A percentile compares a stretch with the other conserved stretches of the same genome.
Conservation (phyloP, 768 basidiomycete genomes). For the Hypholoma sublateritium region DNA sequence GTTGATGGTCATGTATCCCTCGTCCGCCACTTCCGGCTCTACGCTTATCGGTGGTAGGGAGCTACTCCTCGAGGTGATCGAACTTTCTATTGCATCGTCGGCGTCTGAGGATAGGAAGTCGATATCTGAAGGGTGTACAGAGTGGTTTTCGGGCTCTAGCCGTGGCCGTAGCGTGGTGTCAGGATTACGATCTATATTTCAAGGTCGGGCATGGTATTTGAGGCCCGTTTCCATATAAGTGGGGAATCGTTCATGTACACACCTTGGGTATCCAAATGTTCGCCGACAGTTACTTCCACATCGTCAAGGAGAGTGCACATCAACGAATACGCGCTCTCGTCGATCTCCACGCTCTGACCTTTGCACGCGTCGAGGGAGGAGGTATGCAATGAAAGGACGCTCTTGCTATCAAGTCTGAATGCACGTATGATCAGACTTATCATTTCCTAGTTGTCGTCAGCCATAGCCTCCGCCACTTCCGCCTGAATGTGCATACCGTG, state of each 20-base stretch:
- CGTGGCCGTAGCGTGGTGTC: too few species aligned
- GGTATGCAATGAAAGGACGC: conserved; percentile 19
- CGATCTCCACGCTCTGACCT: conserved; percentile 26
- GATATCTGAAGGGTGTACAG: too few species aligned
- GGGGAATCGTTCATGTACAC: not conserved
- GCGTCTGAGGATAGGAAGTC: too few species aligned
- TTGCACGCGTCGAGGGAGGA: conserved; percentile 29
- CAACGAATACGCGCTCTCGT: conserved; percentile 28
- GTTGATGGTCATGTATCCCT: not conserved
- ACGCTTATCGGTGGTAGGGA: not conserved
- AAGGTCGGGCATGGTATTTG: too few species aligned
- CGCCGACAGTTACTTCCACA: conserved; percentile 18
- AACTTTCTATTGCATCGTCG: not conserved
- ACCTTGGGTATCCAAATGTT: not conserved
- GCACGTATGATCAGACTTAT: conserved; percentile 11
- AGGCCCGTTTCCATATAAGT: too few species aligned
- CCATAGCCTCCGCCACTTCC: not conserved
- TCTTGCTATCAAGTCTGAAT: conserved; percentile 15
- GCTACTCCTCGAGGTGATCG: not conserved
- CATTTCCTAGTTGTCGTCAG: conserved; percentile 20
- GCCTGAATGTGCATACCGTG: conserved; percentile 11
- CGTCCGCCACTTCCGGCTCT: not conserved
- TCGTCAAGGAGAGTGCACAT: conserved; percentile 28
- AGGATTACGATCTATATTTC: too few species aligned
- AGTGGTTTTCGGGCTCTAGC: too few species aligned